Evolutionary conservation across 2,329 filamentous ascomycete genomes (phyloP), one percentile per base, ranked within the genome.

Genomic region (Gliomastix tumulicola): DNA sequence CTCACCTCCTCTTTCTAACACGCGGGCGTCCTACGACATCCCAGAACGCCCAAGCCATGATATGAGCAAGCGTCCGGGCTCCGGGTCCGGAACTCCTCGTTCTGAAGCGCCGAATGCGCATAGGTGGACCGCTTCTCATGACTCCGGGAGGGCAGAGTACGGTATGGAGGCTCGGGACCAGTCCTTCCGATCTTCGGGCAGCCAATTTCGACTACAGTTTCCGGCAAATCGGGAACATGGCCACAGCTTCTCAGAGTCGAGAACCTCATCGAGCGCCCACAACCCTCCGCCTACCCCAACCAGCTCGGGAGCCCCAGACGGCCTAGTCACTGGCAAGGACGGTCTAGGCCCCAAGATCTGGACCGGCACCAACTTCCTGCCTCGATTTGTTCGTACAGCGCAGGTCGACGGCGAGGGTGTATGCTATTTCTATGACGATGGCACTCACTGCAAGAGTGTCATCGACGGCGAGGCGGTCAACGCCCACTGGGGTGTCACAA

Each of bases 401-500:
- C 79, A 84, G 37, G 76, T 92, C 5, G 77, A 82, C 1, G 86
- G 85, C 8, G 84, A 92, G 57, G 87, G 86, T 3, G 58, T 84
- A 49, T 92, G 85, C 62, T 92, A 88, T 54, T 82, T 92, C 43
- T 92, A 92, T 54, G 86, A 90, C 44, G 87, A 94, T 53, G 85
- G 84, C 21, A 84, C 79, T 36, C 82, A 86, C 54, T 90, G 84
- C 64, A 87, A 84, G 49, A 86, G 84, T 25, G 68, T 84, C 20
- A 89, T 94, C 44, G 86, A 94, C 49, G 88, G 88, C 15, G 85
- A 94, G 54, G 71, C 72, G 1, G 88, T 95, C 35, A 95, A 94
- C 55, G 86, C 88, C 2, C 85, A 87, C 47, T 95, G 89, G 89
- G 88, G 89, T 13, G 80, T 94, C 9, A 95, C 89, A 23, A 95